Evolutionary conservation across 2,329 filamentous ascomycete species (phyloP).

Genomic region (Aspergillus felis): DNA sequence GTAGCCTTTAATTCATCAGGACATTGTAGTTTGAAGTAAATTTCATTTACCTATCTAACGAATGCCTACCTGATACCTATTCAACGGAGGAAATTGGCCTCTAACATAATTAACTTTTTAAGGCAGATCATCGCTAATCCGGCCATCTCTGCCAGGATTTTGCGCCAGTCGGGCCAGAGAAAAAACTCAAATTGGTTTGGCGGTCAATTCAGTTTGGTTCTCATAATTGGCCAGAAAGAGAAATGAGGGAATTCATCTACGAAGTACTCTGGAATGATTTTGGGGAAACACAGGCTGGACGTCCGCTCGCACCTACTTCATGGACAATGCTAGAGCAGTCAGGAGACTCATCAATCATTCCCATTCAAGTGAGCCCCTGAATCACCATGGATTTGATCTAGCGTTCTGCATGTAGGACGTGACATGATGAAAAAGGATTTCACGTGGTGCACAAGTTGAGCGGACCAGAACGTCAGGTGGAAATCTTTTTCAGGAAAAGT

Average conservation of each 20-base stretch:
- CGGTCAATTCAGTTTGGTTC: neutral
- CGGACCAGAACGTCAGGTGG: slow-evolving; percentile 15
- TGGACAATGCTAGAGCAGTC: neutral
- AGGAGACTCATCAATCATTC: neutral
- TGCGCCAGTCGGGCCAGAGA: neutral
- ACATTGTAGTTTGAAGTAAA: neutral
- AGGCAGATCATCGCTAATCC: neutral
- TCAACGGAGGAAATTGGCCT: neutral
- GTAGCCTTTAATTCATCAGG: neutral
- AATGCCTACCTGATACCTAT: neutral
- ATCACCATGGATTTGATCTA: neutral
- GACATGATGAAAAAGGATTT: neutral
- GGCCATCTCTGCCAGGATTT: neutral
- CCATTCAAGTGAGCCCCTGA: neutral
- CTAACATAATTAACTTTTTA: neutral
- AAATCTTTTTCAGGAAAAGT: slow-evolving; percentile 1
- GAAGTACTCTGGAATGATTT: neutral
- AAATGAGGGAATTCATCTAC: neutral
- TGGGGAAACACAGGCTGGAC: neutral
- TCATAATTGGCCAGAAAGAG: neutral
- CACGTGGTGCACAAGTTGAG: slow-evolving; percentile 4
- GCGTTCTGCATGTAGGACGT: neutral
- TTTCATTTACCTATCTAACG: neutral
- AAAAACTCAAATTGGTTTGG: neutral
- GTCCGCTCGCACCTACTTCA: neutral